Conservation (phyloP, 169 alveolate species). For the Gregarina niphandrodes region DNA sequence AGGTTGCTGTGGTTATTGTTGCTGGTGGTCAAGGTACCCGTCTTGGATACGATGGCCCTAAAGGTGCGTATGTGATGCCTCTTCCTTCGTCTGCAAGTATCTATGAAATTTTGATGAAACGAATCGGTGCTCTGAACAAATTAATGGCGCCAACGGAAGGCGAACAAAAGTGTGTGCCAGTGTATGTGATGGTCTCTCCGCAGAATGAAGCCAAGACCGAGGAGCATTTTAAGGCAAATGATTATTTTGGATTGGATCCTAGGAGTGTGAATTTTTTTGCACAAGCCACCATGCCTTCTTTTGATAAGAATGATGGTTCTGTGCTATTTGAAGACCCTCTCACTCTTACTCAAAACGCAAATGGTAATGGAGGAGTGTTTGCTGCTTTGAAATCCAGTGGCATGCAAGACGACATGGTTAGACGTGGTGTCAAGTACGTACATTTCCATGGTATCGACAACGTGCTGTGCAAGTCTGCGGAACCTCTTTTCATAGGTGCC, state of each 20-base stretch:
- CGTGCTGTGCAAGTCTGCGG: slow-evolving; percentile 43
- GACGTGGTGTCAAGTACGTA: slow-evolving; percentile 33
- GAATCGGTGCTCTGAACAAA: too few species aligned
- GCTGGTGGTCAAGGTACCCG: slow-evolving; percentile 67
- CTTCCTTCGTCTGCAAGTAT: too few species aligned
- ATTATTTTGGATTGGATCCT: slow-evolving; percentile 36
- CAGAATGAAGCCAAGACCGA: slow-evolving; percentile 23
- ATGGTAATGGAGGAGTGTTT: slow-evolving; percentile 62
- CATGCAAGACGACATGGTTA: slow-evolving; percentile 26
- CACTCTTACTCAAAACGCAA: slow-evolving; percentile 35
- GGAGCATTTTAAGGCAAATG: slow-evolving; percentile 31
- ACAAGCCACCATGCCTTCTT: slow-evolving; percentile 43
- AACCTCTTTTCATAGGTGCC: slow-evolving; percentile 48
- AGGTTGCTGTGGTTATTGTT: slow-evolving; percentile 37
- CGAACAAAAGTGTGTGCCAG: slow-evolving; percentile 18
- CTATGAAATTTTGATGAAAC: too few species aligned
- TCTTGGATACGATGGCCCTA: slow-evolving; percentile 46
- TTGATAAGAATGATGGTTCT: slow-evolving; percentile 36
- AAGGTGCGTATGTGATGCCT: slow-evolving; percentile 48
- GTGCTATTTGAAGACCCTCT: slow-evolving; percentile 21
- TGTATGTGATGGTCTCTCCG: slow-evolving; percentile 47
- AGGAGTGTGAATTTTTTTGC: slow-evolving; percentile 35
- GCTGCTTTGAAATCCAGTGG: slow-evolving; percentile 28
- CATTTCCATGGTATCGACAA: slow-evolving; percentile 48
- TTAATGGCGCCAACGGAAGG: too few species aligned